Percentiles rank a stretch among this genome's conserved stretches.
Evolutionary conservation across 139 green algal genomes (phyloP).

Genomic region (Dunaliella sp.): DNA sequence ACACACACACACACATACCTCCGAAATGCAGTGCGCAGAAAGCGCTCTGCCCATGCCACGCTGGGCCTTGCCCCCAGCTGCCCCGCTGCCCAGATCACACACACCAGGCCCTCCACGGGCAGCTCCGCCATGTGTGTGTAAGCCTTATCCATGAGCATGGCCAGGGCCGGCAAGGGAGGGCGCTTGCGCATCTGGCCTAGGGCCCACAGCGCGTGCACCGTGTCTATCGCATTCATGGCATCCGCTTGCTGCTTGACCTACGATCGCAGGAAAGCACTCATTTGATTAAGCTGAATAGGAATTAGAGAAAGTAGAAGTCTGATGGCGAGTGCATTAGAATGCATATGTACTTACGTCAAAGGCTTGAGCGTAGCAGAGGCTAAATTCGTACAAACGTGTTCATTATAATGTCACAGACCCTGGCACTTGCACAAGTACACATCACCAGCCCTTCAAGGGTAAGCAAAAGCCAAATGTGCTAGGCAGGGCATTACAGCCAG

Average conservation of each 20-base stretch:
- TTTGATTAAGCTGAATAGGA: too few species aligned
- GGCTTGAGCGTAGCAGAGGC: too few species aligned
- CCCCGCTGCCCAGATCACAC: neutral
- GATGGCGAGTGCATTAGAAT: too few species aligned
- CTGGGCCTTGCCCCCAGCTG: neutral
- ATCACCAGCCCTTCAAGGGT: too few species aligned
- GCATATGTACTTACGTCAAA: too few species aligned
- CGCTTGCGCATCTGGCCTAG: neutral
- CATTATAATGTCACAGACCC: too few species aligned
- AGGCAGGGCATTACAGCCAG: too few species aligned
- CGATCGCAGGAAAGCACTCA: too few species aligned
- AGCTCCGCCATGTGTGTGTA: neutral
- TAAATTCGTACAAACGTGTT: too few species aligned
- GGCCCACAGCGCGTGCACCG: neutral
- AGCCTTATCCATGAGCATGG: neutral
- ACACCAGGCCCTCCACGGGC: neutral
- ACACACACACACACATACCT: conserved; percentile 9
- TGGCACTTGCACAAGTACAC: too few species aligned
- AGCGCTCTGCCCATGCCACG: neutral
- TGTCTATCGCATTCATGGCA: neutral
- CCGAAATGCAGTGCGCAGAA: neutral
- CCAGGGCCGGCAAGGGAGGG: neutral
- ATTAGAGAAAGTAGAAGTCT: too few species aligned
- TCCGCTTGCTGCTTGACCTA: neutral
- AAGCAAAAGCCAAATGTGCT: too few species aligned